Conservation (phyloP, 2,329 filamentous ascomycete genomes). For the Exophiala mesophila region DNA sequence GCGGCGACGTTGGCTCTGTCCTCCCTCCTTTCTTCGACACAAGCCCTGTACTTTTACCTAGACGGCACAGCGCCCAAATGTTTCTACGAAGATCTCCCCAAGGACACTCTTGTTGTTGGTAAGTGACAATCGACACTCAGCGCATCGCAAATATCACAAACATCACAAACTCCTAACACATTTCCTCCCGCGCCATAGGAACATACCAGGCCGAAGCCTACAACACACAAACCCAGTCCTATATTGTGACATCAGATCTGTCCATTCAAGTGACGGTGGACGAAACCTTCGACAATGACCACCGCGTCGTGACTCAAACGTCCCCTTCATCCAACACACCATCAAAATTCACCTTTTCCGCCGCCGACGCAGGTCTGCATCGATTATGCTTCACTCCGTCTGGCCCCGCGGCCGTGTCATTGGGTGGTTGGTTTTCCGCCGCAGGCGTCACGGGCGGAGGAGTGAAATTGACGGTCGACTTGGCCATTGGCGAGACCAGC, state of each 20-base stretch:
- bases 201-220: slow-evolving; percentile 84
- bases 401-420: slow-evolving; percentile 62
- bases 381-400: slow-evolving; percentile 88
- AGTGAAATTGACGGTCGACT: slow-evolving; percentile 78
- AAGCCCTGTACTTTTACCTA: slow-evolving; percentile 93
- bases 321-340: slow-evolving; percentile 70
- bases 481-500: slow-evolving; percentile 91
- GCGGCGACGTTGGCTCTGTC: slow-evolving; percentile 12
- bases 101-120: slow-evolving; percentile 93
- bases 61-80: slow-evolving; percentile 82
- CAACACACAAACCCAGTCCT: slow-evolving; percentile 64
- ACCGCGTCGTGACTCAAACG: slow-evolving; percentile 67
- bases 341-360: slow-evolving; percentile 92
- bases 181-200: slow-evolving; percentile 52
- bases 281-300: slow-evolving; percentile 95
- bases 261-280: slow-evolving; percentile 90
- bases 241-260: slow-evolving; percentile 68
- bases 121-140: slow-evolving; percentile 30
- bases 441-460: slow-evolving; percentile 66
- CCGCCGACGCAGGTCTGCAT: slow-evolving; percentile 92
- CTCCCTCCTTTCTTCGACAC: slow-evolving; percentile 53
- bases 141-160: no score
- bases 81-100: slow-evolving; percentile 97
- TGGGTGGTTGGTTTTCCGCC: slow-evolving; percentile 66
- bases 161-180: no score